Base-by-base conservation (phyloP, 176 grass and related monocot species). In the Oryza officinalis region DNA sequence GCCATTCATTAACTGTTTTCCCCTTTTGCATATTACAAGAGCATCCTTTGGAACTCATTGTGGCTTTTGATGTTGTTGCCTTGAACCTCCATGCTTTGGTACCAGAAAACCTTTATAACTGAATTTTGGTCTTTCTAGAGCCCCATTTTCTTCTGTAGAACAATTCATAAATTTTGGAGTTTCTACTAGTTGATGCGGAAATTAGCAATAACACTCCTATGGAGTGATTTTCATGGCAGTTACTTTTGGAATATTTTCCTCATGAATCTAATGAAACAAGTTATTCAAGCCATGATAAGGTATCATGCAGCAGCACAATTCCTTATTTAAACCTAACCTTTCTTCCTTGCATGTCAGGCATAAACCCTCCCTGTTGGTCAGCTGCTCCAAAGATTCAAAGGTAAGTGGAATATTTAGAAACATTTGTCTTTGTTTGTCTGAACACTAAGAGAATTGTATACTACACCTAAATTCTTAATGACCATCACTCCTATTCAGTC, bases 311-410 rank as follows among this genome's bases (percentile, higher is more conserved):
- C 8, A 44, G 32, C 54, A 46, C 3, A 31, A 25, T 68, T 20
- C 44, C 65, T 73, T 27, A 72, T 64, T 69, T 80, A 57, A 59
- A 20, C 37, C 2, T 35, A 54, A 69, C 31, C 12, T 61, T 57
- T 85, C 35, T 25, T 80, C 68, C 71, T 91, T 71, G 27, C 27
- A 74, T 80, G 86, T 65, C 90, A 98, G 95, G 91, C 90, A 98
- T 82, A 98, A 91, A 79, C 41, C 90, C 13, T 95, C 95, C 49
- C 89, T 98, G 43, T 74, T 98, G 84, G 91, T 93, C 65, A 98
- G 95, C 89, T 74, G 90, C 66, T 98, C 95, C 72, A 95, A 90
- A 91, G 92, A 98, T 83, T 91, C 89, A 49, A 98, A 89, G 90
- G 95, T 98, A 93, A 82, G 9, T 43, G 3, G 13, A 26, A 27